phyloP scores from a whole-genome alignment of 192 early-diverging fungal genomes.

The Helicostylum pulchrum region DNA sequence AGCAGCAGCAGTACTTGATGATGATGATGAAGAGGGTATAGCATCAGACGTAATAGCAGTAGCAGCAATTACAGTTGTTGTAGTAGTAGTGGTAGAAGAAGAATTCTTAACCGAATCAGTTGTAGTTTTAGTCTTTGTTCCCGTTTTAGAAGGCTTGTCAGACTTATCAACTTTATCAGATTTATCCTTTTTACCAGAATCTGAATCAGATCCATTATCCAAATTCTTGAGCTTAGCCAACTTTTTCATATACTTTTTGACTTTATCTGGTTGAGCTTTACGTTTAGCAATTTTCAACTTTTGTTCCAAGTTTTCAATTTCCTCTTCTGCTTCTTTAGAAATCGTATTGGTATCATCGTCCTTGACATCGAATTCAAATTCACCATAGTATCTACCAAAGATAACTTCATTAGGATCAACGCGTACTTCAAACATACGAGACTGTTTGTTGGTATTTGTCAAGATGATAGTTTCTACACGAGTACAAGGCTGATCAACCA shows the following conservation, averaged over 20 bases:
- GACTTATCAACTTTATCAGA: constrained; percentile 22
- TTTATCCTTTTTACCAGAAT: not conserved
- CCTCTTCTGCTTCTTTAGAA: constrained; percentile 80
- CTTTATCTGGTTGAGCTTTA: constrained; percentile 86
- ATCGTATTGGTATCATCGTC: constrained; percentile 55
- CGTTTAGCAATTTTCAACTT: constrained; percentile 95
- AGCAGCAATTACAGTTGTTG: too few relatives aligned
- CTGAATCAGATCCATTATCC: constrained; percentile 2
- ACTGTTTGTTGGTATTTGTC: constrained; percentile 80
- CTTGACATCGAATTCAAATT: constrained; percentile 63
- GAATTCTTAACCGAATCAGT: not conserved
- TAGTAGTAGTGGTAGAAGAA: too few relatives aligned
- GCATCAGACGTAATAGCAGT: too few relatives aligned
- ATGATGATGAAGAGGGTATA: constrained; percentile 4
- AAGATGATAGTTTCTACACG: constrained; percentile 65
- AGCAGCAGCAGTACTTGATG: too few relatives aligned
- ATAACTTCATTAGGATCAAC: constrained; percentile 68
- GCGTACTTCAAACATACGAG: constrained; percentile 73
- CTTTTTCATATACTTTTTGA: constrained; percentile 75
- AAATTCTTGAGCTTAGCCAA: constrained; percentile 54
- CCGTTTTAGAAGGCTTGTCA: constrained; percentile 21
- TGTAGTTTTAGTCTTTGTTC: constrained; percentile 26
- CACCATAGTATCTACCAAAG: constrained; percentile 52
- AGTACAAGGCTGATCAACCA: constrained; percentile 49
- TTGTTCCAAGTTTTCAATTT: constrained; percentile 94